A percentile compares a stretch with the other conserved stretches of the same genome.
These are phyloP conservation scores for Psophocarpus tetragonolobus DNA, from an alignment of 306 rosid species.

Conservation along the genomic window DNA sequence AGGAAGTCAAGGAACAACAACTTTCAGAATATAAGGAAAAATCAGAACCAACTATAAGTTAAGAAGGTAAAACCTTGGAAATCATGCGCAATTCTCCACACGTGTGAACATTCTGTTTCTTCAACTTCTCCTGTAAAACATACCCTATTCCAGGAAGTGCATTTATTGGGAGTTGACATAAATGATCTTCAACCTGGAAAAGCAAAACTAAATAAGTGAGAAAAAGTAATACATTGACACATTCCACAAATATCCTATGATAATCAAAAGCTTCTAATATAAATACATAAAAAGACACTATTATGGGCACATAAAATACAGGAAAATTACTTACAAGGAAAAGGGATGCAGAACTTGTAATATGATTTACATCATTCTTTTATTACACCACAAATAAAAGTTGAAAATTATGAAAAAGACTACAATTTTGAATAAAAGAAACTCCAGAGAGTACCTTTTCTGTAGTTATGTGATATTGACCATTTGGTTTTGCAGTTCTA, in stretches of 20 bases:
- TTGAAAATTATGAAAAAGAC: constrained; percentile 16
- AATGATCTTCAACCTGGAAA: constrained; percentile 73
- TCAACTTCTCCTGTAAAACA: constrained; percentile 79
- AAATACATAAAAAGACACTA: constrained; percentile 16
- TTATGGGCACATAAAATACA: neutral
- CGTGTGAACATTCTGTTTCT: constrained; percentile 57
- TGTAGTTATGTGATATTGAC: constrained; percentile 76
- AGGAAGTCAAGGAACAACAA: constrained; percentile 10
- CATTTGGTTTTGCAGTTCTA: constrained; percentile 91
- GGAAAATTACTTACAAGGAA: neutral
- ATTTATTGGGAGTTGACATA: constrained; percentile 72
- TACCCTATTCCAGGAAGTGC: constrained; percentile 90
- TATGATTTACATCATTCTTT: neutral
- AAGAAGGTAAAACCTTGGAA: constrained; percentile 60
- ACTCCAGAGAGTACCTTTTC: constrained; percentile 54
- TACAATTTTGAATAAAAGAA: constrained; percentile 19
- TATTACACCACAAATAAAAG: constrained; percentile 20
- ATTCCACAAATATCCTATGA: constrained; percentile 16
- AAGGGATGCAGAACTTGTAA: neutral
- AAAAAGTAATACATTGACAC: constrained; percentile 20
- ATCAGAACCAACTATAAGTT: constrained; percentile 21
- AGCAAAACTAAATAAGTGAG: constrained; percentile 21
- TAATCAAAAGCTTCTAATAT: constrained; percentile 22
- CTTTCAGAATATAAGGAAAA: constrained; percentile 9
- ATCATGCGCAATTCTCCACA: constrained; percentile 75